These are phyloP conservation scores for Diaporthe citri DNA, from an alignment of 2,329 filamentous ascomycete species.

Conservation along the genomic window DNA sequence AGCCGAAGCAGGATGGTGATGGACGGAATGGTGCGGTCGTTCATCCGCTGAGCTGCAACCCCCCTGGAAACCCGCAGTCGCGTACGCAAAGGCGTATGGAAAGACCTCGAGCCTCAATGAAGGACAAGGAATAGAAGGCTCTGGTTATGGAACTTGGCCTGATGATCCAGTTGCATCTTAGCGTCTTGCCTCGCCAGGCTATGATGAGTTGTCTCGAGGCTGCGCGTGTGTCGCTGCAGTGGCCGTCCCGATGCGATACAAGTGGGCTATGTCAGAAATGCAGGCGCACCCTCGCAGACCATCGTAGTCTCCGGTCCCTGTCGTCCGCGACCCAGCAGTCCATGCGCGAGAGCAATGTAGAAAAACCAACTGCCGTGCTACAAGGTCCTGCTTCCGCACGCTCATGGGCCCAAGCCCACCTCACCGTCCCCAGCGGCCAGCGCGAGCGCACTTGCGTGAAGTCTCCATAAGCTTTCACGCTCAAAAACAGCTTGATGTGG, in stretches of 20 bases:
- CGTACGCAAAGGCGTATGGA: background rate
- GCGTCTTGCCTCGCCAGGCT: background rate
- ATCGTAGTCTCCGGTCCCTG: background rate
- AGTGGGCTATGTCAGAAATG: background rate
- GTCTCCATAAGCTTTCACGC: rapidly evolving
- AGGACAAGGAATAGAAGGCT: background rate
- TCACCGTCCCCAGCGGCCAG: background rate
- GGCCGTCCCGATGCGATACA: background rate
- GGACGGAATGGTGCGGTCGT: no score
- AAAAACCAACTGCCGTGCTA: background rate
- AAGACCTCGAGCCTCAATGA: no score
- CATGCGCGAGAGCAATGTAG: no score
- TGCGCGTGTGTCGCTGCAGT: background rate
- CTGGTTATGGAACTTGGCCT: background rate
- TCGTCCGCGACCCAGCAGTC: background rate
- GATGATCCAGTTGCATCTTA: background rate
- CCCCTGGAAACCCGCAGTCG: background rate
- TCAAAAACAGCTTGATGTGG: background rate
- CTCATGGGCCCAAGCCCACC: background rate
- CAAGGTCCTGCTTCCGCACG: background rate
- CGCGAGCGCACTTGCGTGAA: background rate
- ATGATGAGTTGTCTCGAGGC: background rate
- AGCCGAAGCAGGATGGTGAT: background rate
- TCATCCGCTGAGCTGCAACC: background rate
- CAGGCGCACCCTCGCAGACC: background rate